phyloP scores from a whole-genome alignment of 192 early-diverging fungal genomes.

The Coemansia sp. region DNA sequence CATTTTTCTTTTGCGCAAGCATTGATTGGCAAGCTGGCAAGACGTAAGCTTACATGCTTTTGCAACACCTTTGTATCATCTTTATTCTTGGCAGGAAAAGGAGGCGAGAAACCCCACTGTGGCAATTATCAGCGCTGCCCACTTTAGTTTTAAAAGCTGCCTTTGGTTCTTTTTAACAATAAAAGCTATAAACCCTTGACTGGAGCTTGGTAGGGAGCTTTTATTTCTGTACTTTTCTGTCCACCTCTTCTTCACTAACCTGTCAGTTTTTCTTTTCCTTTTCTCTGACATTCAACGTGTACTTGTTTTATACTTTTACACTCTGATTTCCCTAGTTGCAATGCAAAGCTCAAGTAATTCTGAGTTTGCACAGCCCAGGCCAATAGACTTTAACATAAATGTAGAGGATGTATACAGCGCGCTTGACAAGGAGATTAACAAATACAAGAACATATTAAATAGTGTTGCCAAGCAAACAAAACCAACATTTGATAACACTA shows the following conservation, averaged over 20 bases:
- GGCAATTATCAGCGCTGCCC: too few relatives aligned
- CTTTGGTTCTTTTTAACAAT: too few relatives aligned
- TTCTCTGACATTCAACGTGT: too few relatives aligned
- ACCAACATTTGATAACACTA: slow-evolving; percentile 30
- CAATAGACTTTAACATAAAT: background rate
- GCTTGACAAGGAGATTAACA: background rate
- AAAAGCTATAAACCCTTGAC: too few relatives aligned
- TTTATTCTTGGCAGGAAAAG: background rate
- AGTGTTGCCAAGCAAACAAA: slow-evolving; percentile 19
- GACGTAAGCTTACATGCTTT: background rate
- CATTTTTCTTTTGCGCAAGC: too few relatives aligned
- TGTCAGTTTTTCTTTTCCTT: too few relatives aligned
- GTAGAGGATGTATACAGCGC: background rate
- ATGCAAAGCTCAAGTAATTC: background rate
- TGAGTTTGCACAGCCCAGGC: background rate
- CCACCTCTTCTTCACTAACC: too few relatives aligned
- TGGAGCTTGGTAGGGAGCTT: too few relatives aligned
- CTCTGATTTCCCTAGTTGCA: background rate
- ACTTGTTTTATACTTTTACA: background rate
- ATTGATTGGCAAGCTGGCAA: too few relatives aligned
- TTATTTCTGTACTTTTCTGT: too few relatives aligned
- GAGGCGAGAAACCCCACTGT: background rate
- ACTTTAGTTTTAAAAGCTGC: too few relatives aligned
- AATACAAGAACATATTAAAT: slow-evolving; percentile 16
- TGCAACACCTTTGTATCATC: background rate